A percentile compares a stretch with the other conserved stretches of the same genome.
These are phyloP conservation scores for Metrosideros polymorpha DNA, from an alignment of 441 rosid species.

Conservation along the genomic window DNA sequence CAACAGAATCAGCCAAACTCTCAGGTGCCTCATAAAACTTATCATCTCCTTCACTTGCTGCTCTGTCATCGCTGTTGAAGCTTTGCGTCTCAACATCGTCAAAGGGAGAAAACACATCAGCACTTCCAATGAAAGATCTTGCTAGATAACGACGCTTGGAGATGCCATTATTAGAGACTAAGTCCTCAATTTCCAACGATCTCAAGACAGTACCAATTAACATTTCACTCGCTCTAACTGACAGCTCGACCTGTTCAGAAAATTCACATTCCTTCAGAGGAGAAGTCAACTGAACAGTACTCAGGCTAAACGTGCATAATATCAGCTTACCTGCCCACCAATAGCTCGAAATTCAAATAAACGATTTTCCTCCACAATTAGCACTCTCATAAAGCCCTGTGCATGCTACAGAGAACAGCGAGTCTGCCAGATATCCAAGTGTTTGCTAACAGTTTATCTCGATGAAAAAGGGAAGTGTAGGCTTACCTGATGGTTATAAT, in stretches of 20 bases:
- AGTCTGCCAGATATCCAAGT: conserved; percentile 21
- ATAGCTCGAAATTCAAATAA: conserved; percentile 86
- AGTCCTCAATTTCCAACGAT: conserved; percentile 97
- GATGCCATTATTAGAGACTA: conserved; percentile 42
- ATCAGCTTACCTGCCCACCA: conserved; percentile 81
- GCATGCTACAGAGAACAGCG: conserved; percentile 40
- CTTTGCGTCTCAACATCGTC: conserved; percentile 29
- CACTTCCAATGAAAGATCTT: conserved; percentile 68
- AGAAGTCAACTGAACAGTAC: conserved; percentile 6
- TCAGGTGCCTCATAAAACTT: conserved; percentile 91
- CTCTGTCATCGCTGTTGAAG: conserved; percentile 20
- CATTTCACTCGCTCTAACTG: conserved; percentile 71
- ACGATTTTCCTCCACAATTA: conserved; percentile 70
- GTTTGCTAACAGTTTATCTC: conserved; percentile 4
- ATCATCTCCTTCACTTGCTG: conserved; percentile 80
- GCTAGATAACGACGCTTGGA: conserved; percentile 71
- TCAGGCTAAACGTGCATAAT: not conserved
- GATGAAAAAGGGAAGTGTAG: conserved; percentile 3
- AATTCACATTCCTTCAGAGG: conserved; percentile 8
- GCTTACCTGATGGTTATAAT: conserved; percentile 59
- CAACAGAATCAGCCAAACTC: conserved; percentile 55
- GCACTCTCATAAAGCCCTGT: conserved; percentile 57
- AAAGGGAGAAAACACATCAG: conserved; percentile 32
- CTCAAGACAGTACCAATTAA: conserved; percentile 81
- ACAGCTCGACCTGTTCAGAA: conserved; percentile 70